Base-by-base conservation (phyloP, 2,329 filamentous ascomycete genomes). In the Ceratocystis destructans region DNA sequence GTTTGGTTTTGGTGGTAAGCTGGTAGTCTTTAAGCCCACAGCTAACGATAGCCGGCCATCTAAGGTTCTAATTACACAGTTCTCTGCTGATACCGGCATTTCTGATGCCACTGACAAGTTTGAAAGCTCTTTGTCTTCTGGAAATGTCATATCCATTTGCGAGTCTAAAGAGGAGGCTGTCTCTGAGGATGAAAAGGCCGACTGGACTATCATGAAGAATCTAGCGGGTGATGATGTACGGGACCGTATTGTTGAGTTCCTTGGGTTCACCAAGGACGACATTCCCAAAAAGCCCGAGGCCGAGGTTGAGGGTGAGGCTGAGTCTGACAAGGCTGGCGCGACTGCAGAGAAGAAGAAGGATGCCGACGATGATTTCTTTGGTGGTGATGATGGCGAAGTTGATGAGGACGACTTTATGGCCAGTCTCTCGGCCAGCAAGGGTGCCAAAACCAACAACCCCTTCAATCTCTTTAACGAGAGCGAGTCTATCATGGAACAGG, bases 161-260 rank as follows among this genome's bases (percentile, higher is more conserved):
- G 86, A 92, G 72, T 82, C 86, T 25, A 89, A 93, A 73, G 86
- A 91, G 69, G 79, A 86, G 31, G 79, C 85, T 69, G 87, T 85
- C 72, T 89, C 85, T 0, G 92, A 96, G 1, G 90, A 96, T 70
- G 94, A 97, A 74, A 96, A 91, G 79, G 88, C 89, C 3, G 93
- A 97, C 75, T 99, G 94, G 94, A 88, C 88, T 70, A 90, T 97
- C 46, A 90, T 99, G 74, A 87, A 94, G 75, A 94, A 91, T 1
- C 77, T 99, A 68, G 61, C 66, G 28, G 66, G 64, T 28, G 87
- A 93, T 62, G 92, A 93, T 72, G 88, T 91, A n/a, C 85, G 92
- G 53, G 87, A 88, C 74, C 87, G 89, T 73, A 87, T 99, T 67
- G 83, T 94, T 25, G 88, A 95, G 70, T 92, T 95, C 73, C 83